phyloP scores from a whole-genome alignment of 2,329 filamentous ascomycete species.

The Penicillium occitanis region DNA sequence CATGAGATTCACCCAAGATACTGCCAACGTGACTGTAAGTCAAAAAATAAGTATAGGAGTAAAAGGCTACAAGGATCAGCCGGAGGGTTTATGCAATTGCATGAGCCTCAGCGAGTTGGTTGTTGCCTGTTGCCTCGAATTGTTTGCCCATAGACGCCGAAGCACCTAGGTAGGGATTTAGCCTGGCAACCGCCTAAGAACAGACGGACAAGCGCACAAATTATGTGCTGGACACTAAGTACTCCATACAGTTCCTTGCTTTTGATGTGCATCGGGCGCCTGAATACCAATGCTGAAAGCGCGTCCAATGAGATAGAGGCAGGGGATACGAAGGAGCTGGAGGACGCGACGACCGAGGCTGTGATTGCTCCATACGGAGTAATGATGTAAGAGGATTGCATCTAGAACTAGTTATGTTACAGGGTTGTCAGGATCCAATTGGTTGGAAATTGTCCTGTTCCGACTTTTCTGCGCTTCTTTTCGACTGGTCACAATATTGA shows the following conservation, averaged over 20 bases:
- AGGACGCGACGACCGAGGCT: not conserved
- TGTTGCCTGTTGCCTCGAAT: not conserved
- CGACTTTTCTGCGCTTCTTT: not conserved
- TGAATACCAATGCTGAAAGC: not conserved
- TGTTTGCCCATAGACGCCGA: not conserved
- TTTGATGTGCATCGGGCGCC: not conserved
- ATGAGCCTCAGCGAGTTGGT: not conserved
- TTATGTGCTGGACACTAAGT: not conserved
- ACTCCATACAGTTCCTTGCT: not conserved
- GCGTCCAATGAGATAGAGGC: not conserved
- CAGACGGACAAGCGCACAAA: not conserved
- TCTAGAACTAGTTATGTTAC: not conserved
- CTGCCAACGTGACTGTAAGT: not conserved
- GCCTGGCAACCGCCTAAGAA: not conserved
- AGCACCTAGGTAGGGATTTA: not conserved
- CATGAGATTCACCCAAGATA: not conserved
- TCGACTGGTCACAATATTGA: not conserved
- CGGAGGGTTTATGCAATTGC: not conserved
- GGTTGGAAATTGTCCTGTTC: not conserved
- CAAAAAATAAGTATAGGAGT: not conserved
- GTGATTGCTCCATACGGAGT: not conserved
- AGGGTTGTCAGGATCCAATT: not conserved
- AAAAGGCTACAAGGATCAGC: not conserved
- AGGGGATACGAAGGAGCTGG: not conserved
- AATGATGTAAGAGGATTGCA: constrained; percentile 2